Percentiles rank a stretch among this genome's conserved stretches.
Conservation (phyloP, 2,329 filamentous ascomycete genomes). For the Xylariomycetidae sp. region DNA sequence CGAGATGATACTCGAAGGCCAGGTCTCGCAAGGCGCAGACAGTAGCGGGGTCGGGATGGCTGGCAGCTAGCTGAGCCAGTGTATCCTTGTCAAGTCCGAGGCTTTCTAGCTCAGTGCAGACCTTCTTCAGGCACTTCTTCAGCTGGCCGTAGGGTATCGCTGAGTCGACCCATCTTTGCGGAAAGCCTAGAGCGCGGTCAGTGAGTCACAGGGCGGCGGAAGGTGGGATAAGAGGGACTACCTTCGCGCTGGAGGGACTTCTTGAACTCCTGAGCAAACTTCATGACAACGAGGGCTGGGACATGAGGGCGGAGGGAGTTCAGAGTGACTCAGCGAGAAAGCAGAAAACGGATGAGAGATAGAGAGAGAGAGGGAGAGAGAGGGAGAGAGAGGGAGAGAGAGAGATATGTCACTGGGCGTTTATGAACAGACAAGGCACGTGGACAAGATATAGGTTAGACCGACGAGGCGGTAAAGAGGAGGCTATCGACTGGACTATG, state of each 20-base stretch:
- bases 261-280: constrained; percentile 78
- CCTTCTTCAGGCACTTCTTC: constrained; percentile 84
- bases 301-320: too few species aligned
- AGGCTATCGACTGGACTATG: too few species aligned
- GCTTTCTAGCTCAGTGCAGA: constrained; percentile 64
- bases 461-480: too few species aligned
- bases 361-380: not conserved
- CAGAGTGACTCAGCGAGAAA: too few species aligned
- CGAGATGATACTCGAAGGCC: constrained; percentile 50
- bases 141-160: constrained; percentile 81
- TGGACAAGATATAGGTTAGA: too few species aligned
- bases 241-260: constrained; percentile 61
- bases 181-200: constrained; percentile 54
- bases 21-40: constrained; percentile 21
- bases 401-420: too few species aligned
- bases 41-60: constrained; percentile 41
- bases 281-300: too few species aligned
- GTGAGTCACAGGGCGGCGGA: too few species aligned
- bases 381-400: too few species aligned
- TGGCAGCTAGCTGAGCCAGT: constrained; percentile 58
- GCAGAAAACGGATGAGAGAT: not conserved
- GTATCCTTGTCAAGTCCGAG: constrained; percentile 71
- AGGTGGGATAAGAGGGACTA: constrained; percentile 12
- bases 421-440: too few species aligned
- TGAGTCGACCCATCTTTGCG: constrained; percentile 64